Percentiles rank a stretch among this genome's conserved stretches.
phyloP scores from a whole-genome alignment of 306 rosid species.

The Sphenostylis stenocarpa region DNA sequence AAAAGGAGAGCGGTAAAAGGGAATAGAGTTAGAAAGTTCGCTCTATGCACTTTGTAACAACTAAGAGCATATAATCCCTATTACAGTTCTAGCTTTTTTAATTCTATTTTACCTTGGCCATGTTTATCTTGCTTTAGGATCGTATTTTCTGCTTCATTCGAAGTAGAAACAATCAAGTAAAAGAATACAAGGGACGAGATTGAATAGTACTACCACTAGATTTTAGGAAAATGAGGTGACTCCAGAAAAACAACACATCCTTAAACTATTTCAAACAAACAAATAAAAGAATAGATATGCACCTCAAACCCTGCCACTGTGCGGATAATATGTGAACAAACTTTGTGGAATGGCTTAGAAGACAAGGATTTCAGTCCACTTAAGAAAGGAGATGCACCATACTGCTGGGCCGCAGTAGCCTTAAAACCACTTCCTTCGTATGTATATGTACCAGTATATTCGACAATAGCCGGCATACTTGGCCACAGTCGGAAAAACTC shows the following conservation, averaged over 20 bases:
- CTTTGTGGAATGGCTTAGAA: conserved; percentile 95
- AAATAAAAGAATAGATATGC: not conserved
- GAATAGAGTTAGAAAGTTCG: conserved; percentile 14
- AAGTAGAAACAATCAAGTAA: conserved; percentile 20
- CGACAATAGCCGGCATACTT: conserved; percentile 89
- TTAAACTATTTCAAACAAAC: not conserved
- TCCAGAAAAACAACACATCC: conserved; percentile 12
- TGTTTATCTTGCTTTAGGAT: conserved; percentile 13
- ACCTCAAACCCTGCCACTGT: conserved; percentile 99
- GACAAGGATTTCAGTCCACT: conserved; percentile 94
- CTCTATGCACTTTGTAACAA: not conserved
- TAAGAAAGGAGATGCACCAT: conserved; percentile 93
- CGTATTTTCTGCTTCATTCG: conserved; percentile 1
- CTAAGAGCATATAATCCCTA: conserved; percentile 7
- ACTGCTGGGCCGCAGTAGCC: conserved; percentile 99
- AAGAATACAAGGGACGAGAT: conserved; percentile 5
- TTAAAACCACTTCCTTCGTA: conserved; percentile 98
- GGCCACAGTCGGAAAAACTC: conserved; percentile 99
- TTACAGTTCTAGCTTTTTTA: not conserved
- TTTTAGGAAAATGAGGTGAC: not conserved
- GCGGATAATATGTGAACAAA: conserved; percentile 92
- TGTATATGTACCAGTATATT: conserved; percentile 92
- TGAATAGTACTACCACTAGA: conserved; percentile 2
- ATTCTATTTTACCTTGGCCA: conserved; percentile 4
- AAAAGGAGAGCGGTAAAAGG: not conserved